Base-by-base conservation (phyloP, 2,329 filamentous ascomycete species). In the Apiospora marii region DNA sequence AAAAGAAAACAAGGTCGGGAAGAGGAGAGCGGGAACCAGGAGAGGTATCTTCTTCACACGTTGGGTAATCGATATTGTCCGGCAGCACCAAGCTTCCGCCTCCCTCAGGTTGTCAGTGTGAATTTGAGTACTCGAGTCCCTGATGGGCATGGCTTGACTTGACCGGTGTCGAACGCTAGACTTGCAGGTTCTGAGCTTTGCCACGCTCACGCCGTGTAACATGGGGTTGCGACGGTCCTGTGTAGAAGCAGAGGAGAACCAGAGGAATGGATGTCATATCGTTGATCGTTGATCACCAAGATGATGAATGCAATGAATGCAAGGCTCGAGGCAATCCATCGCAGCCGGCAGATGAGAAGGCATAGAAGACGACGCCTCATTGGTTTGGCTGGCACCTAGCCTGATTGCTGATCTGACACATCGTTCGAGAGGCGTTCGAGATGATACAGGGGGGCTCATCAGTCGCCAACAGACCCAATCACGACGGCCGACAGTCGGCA, bases 351-450 rank as follows among this genome's bases (percentile, higher is more conserved):
- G 58, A 64, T 64, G 34, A 13, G 5, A 64, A 64, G 16, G 12
- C 22, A 34, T 14, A 19, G 27, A n/a, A 3, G 22, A 41, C 19
- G 34, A 34, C 58, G 58, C 58, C 58, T 41, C 19, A 64, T 41
- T 64, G 34, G 58, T 41, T 64, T 64, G 53, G 53, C 53, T 64
- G 53, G 27, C 3, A 10, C 27, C 53, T 61, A 27, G n/a, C 49
- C 14, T 12, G 49, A 30, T 58, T 58, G 51, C 30, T 61, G 53
- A 64, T 64, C 34, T 64, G 58, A 64, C 34, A 64, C 58, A 64
- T 64, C 58, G 34, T 64, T 41, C 58, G 58, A 64, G 58, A 41
- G 58, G 58, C 58, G 58, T 41, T 64, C 34, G 58, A 22, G 58
- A 64, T 64, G 58, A 64, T 41, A 64, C 58, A 64, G 22, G 30